Base-by-base conservation (phyloP, 306 rosid species). In the Fagus crenata region DNA sequence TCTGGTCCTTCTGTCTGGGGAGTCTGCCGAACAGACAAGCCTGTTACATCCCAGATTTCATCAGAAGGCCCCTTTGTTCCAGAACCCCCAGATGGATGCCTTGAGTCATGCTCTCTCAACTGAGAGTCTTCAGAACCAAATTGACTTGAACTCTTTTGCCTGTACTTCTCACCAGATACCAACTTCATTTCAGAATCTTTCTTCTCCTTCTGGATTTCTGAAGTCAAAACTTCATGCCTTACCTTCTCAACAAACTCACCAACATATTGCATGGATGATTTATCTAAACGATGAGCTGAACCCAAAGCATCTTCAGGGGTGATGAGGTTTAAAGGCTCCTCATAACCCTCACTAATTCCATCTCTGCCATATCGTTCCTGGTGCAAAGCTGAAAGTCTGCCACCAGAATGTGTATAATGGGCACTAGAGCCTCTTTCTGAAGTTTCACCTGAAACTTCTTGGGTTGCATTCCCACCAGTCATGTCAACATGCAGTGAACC, bases 21-120 rank as follows among this genome's bases (percentile, higher is more conserved):
- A 77, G 56, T 80, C 77, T 83, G 86, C 72, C 64, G 76, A 60
- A 78, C 74, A 79, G 90, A 84, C 32, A 89, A 80, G 64, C 81
- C 88, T 3, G 68, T 71, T 42, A 88, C 96, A 85, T 85, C 86
- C 97, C 96, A 92, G 85, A 89, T 89, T 77, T 89, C 98, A 80
- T 80, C 90, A 71, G 93, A 81, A 64, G 93, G 97, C 18, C 93
- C 98, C 84, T 92, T 89, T 71, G 88, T 51, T 81, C 92, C 88
- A 68, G 89, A 86, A 84, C 84, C 73, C 79, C 87, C 88, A 69
- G 91, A 83, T 36, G 93, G 88, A 77, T 1, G 73, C 80, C 77
- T 81, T 9, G 86, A 81, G 49, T 56, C 88, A 7, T 18, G 85
- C 77, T 73, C 81, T 83, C 83, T 88, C 71, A 67, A 72, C 84